phyloP scores from a whole-genome alignment of 83 land plant genomes.

The Diphasiastrum complanatum region DNA sequence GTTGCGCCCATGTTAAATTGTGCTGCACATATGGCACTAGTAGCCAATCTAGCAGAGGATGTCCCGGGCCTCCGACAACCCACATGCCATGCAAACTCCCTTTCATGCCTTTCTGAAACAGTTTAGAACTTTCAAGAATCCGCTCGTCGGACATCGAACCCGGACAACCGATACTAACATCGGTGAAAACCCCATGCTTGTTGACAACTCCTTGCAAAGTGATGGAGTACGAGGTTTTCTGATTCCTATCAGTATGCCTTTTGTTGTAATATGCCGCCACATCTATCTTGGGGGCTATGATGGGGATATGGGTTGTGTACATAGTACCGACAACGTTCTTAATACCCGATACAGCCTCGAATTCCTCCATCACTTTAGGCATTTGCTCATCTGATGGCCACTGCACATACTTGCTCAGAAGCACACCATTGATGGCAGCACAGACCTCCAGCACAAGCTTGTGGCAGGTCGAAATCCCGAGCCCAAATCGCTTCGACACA shows the following conservation, averaged over 20 bases:
- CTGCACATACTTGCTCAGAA: constrained; percentile 75
- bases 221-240: constrained; percentile 89
- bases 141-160: constrained; percentile 90
- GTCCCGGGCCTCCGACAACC: constrained; percentile 74
- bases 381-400: constrained; percentile 61
- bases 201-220: constrained; percentile 92
- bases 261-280: constrained; percentile 88
- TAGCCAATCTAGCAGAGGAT: constrained; percentile 89
- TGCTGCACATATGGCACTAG: constrained; percentile 84
- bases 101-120: constrained; percentile 52
- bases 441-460: constrained; percentile 93
- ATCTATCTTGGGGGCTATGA: constrained; percentile 87
- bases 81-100: constrained; percentile 52
- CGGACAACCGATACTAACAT: constrained; percentile 92
- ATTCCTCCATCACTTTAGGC: constrained; percentile 42
- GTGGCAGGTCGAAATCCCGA: constrained; percentile 97
- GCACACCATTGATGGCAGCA: constrained; percentile 72
- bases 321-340: constrained; percentile 79
- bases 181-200: constrained; percentile 69
- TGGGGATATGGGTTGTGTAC: constrained; percentile 93
- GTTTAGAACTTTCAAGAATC: constrained; percentile 73
- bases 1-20: constrained; percentile 81
- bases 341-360: constrained; percentile 67
- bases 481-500: constrained; percentile 91
- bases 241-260: constrained; percentile 88